Evolutionary conservation across 2,329 filamentous ascomycete genomes (phyloP), one percentile per base, ranked within the genome.

Genomic region (Xylaria arbuscula): DNA sequence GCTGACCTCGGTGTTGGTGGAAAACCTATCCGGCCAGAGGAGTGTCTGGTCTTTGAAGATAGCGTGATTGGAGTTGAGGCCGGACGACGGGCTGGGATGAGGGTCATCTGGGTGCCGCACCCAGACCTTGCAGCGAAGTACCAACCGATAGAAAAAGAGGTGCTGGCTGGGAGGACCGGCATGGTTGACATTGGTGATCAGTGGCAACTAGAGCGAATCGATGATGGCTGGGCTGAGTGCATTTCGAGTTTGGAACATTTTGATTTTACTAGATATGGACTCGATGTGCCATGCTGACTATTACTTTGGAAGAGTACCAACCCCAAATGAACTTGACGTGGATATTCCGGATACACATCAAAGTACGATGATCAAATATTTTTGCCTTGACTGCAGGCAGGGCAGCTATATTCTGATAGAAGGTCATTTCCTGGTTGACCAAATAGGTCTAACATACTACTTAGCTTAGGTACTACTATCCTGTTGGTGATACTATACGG

Each of bases 1-100:
- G 40, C 22, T 15, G 24, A 36, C 3, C 74, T 88, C 10, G 77
- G 81, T 5, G 80, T 82, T 55, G 81, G 80, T 0, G 83, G 87
- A 72, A 75, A 79, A 24, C 19, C 66, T 2, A 87, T 93, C 55
- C 80, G 75, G 71, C 89, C 90, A 0, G 85, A 85, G 60, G 90
- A 93, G 77, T 92, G 90, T 75, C 80, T 93, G 11, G 90, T 93
- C 0, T 92, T 93, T 74, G 90, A 93, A 77, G 91, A 93, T 74
- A 88, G 87, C 51, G 89, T 93, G 9, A 87, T 88, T 0, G 91
- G 91, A 1, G 89, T 92, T 1, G 90, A 93, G 78, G 85, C 90
- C 15, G 91, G 89, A 11, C 80, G 91, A 66, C 83, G 90, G 74
- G 91, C 90, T 2, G 91, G 90, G 0, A 93, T 93, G 90, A 85